A percentile compares a stretch with the other conserved stretches of the same genome.
Conservation (phyloP, 805 yeast genomes). For the Candida taoyuanica region DNA sequence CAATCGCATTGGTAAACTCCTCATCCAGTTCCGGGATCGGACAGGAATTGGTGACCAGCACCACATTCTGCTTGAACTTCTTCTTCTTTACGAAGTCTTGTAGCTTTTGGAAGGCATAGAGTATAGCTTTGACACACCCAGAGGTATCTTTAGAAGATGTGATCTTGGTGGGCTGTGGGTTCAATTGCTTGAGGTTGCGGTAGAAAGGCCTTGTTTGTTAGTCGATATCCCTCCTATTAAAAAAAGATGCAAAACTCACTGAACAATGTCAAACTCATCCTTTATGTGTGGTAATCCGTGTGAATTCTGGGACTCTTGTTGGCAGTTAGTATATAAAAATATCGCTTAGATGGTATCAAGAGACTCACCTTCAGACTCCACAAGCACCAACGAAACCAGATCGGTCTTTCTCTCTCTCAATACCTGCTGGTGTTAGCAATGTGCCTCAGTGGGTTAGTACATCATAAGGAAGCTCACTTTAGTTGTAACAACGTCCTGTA, state of each 20-base stretch:
- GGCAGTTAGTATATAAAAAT: too few species aligned
- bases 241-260: too few species aligned
- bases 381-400: constrained; percentile 31
- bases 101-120: constrained; percentile 12
- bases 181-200: constrained; percentile 2
- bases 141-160: constrained; percentile 5
- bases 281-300: constrained; percentile 1
- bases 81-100: constrained; percentile 17
- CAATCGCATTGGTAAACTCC: constrained; percentile 7
- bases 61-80: constrained; percentile 23
- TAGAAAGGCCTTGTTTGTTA: too few species aligned
- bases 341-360: too few species aligned
- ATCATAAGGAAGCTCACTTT: constrained; percentile 10
- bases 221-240: too few species aligned
- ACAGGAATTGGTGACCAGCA: constrained; percentile 21
- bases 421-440: constrained; percentile 5
- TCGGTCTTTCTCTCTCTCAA: constrained; percentile 37
- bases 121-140: constrained; percentile 15
- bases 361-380: constrained; percentile 19
- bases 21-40: constrained; percentile 13
- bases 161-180: constrained; percentile 2
- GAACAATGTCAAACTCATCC: constrained; percentile 1
- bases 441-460: not conserved
- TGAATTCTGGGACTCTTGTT: constrained; percentile 6
- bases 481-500: constrained; percentile 34